phyloP scores from a whole-genome alignment of 2,329 filamentous ascomycete species.

The Elsinoe fawcettii region DNA sequence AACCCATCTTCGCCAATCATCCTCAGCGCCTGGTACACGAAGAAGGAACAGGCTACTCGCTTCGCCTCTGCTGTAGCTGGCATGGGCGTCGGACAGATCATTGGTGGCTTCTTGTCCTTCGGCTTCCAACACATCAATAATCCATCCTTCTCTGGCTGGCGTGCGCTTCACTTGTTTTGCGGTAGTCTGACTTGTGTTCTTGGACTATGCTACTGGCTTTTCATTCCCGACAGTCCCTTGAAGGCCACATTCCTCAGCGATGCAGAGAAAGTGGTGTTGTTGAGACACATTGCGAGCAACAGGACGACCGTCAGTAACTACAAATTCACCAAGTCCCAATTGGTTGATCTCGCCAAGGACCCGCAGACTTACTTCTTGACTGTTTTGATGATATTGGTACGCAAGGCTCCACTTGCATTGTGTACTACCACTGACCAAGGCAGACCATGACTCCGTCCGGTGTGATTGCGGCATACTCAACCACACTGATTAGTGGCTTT shows the following conservation, averaged over 20 bases:
- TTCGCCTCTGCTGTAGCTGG: slow-evolving; percentile 59
- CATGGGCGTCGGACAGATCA: slow-evolving; percentile 50
- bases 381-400: slow-evolving; percentile 4
- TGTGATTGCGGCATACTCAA: slow-evolving; percentile 48
- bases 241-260: slow-evolving; percentile 59
- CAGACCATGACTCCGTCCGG: slow-evolving; percentile 31
- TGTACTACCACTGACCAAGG: not conserved
- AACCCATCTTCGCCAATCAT: slow-evolving; percentile 46
- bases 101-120: slow-evolving; percentile 49
- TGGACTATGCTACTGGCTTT: not conserved
- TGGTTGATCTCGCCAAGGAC: slow-evolving; percentile 51
- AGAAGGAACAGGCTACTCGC: slow-evolving; percentile 51
- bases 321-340: slow-evolving; percentile 43
- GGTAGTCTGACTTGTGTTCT: slow-evolving; percentile 13
- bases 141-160: slow-evolving; percentile 14
- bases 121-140: slow-evolving; percentile 43
- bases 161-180: slow-evolving; percentile 12
- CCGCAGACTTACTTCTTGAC: slow-evolving; percentile 43
- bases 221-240: slow-evolving; percentile 60
- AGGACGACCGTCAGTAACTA: slow-evolving; percentile 36
- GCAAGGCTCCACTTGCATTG: not conserved
- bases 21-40: slow-evolving; percentile 36
- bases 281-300: slow-evolving; percentile 34
- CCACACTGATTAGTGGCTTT: slow-evolving; percentile 45
- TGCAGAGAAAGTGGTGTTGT: slow-evolving; percentile 39